Evolutionary conservation across 345 rosid species (phyloP), one percentile per base, ranked within the genome.

Genomic region (Euphorbia lathyris): DNA sequence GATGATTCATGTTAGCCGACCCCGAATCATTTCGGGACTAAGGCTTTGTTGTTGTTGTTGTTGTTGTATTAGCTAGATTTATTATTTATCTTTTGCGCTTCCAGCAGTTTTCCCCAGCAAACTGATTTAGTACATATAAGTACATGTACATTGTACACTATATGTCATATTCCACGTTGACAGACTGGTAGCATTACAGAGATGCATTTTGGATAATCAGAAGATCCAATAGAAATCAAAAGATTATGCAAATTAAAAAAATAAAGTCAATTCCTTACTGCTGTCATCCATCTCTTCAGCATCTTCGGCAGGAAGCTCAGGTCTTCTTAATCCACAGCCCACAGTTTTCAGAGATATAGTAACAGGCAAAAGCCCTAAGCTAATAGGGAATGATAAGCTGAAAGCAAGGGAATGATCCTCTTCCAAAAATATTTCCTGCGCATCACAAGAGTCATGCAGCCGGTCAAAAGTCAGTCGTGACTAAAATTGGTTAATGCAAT

Each of bases 371-470:
- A 92, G 91, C 76, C 98, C 99, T 72, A 95, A 82, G 84, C 98
- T 90, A 63, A 83, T 75, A 63, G 86, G 82, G 78, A 95, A 92
- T 43, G 97, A 85, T 55, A 95, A 71, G 79, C 86, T 90, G 78
- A 86, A 80, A 67, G 87, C 91, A 71, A 95, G 87, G 69, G 99
- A 92, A 79, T 95, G 99, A 83, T 92, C 91, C 85, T 95, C 99
- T 77, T 83, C 81, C 83, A 92, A 60, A 76, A 83, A 67, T 59
- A 86, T 56, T 20, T 87, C 96, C 99, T 95, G 90, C 77, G 83
- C 43, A 78, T 45, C 51, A 67, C 47, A 78, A 69, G 45, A 7
- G 55, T 57, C 63, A 77, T 71, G 51, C 72, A 55, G 76, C 59
- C 56, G 30, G 61, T 67, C 67, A 69, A 64, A 71, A 69, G 42